Evolutionary conservation across 495 filamentous ascomycete genomes (phyloP).

Genomic region (Xylaria acuta): DNA sequence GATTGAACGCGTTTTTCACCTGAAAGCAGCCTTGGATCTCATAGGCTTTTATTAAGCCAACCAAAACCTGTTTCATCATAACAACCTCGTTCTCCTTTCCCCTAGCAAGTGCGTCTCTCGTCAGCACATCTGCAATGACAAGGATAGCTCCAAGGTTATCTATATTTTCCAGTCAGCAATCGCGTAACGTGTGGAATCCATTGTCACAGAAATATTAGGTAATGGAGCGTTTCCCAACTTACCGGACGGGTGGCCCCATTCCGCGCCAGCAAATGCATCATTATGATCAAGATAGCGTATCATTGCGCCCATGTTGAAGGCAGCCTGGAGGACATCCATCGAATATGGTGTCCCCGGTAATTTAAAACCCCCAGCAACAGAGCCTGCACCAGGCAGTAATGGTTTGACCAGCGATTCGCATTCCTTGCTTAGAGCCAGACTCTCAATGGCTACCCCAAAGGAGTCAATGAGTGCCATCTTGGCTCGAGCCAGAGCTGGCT

Average conservation of each 20-base stretch:
- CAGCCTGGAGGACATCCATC: constrained; percentile 50
- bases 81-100: constrained; percentile 22
- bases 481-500: constrained; percentile 28
- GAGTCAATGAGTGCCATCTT: constrained; percentile 48
- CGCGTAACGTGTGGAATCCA: background rate
- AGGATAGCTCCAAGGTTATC: constrained; percentile 43
- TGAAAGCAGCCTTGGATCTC: constrained; percentile 57
- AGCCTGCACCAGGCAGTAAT: constrained; percentile 31
- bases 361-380: constrained; percentile 47
- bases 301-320: constrained; percentile 52
- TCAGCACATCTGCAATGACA: constrained; percentile 46
- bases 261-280: constrained; percentile 49
- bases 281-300: constrained; percentile 57
- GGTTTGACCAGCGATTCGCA: constrained; percentile 40
- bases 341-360: constrained; percentile 49
- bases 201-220: too few species aligned
- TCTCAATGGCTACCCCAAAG: constrained; percentile 51
- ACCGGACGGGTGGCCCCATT: constrained; percentile 59
- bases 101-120: constrained; percentile 30
- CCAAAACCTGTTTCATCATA: constrained; percentile 45
- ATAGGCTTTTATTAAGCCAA: constrained; percentile 52
- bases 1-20: constrained; percentile 49
- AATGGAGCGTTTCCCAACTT: constrained; percentile 40
- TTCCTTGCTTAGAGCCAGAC: constrained; percentile 37
- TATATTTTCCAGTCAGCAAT: background rate